Evolutionary conservation across 305 asterid genomes (phyloP), one percentile per base, ranked within the genome.

Genomic region (Fraxinus xanthoxyloides): DNA sequence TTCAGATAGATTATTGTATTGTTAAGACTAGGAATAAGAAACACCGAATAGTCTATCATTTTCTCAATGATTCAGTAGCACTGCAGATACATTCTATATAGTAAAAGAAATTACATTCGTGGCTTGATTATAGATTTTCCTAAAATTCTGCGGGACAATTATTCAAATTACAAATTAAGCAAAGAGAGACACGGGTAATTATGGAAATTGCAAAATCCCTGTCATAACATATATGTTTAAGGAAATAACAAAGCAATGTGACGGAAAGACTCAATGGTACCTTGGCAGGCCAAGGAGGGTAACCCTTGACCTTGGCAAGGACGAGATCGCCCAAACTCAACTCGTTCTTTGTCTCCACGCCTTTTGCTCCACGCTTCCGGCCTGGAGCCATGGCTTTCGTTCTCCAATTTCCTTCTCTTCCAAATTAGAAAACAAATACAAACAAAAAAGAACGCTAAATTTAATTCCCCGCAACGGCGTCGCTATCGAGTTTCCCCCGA

Each of bases 271-370:
- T 65, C n/a, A 26, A 26, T 65, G 35, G 61, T 78, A 94, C 98
- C 97, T 92, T 93, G 84, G 98, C 98, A 63, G 98, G 98, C 98
- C 98, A 93, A 85, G 97, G 87, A 79, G 97, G 97, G 84, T 90
- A 91, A 15, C 95, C 97, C 90, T 93, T 90, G 76, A 93, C 95
- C 89, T 94, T 92, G 81, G 98, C 98, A 54, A 95, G 98, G 40
- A 95, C 98, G 43, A 95, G 98, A 89, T 95, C 98, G 79, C 98
- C 97, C 17, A 91, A 72, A 80, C 89, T 87, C 88, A 85, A 88
- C 81, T 90, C 89, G 73, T 79, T 88, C 84, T 79, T 90, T 48
- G 89, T 81, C 82, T 86, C 90, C 59, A 76, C 81, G 78, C 92
- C 92, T 85, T 90, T 94, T 75, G 87, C 90, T 83, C 94, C 97